Evolutionary conservation across 176 grass and related monocot genomes (phyloP), one percentile per base, ranked within the genome.

Genomic region (Oryza brachyantha): DNA sequence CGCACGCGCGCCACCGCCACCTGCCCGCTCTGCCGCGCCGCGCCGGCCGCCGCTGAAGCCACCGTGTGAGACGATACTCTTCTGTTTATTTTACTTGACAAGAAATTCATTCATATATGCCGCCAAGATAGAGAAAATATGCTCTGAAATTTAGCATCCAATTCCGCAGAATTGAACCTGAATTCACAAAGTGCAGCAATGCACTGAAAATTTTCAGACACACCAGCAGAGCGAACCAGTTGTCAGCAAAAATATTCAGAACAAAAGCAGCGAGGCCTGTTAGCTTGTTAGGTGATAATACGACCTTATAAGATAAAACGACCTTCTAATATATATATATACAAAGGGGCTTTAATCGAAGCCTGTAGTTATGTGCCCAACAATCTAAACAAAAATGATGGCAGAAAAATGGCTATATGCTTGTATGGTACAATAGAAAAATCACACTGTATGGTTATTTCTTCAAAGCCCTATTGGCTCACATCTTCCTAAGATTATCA

Each of bases 401-500:
- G 43, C 80, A 35, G 12, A 17, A 11, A 11, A 66, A 21, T 76
- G 72, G 64, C 12, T 79, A 4, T 2, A 7, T 1, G 25, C 17
- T 8, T 52, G 5, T 52, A 52, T 52, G 48, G 17, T 52, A 52
- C 19, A 52, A n/a, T n/a, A n/a, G n/a, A n/a, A n/a, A n/a, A n/a
- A 52, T n/a, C 16, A 52, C 48, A n/a, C 48, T 0, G 13, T 10
- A 35, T 72, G 22, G 52, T 55, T 46, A 31, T 28, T 83, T 67
- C 45, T 55, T 83, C 60, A 57, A 25, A 29, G 36, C 65, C 14
- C 65, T 29, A 16, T 52, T 4, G 45, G 29, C 45, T 93, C 79
- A 97, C 84, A 97, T 90, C 81, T 92, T 93, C 80, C 90, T 93
- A 46, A 97, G 64, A 69, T 97, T 97, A 52, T 93, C 90, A 11